Conservation (phyloP, 2,329 filamentous ascomycete genomes). For the Nemania bipapillata region DNA sequence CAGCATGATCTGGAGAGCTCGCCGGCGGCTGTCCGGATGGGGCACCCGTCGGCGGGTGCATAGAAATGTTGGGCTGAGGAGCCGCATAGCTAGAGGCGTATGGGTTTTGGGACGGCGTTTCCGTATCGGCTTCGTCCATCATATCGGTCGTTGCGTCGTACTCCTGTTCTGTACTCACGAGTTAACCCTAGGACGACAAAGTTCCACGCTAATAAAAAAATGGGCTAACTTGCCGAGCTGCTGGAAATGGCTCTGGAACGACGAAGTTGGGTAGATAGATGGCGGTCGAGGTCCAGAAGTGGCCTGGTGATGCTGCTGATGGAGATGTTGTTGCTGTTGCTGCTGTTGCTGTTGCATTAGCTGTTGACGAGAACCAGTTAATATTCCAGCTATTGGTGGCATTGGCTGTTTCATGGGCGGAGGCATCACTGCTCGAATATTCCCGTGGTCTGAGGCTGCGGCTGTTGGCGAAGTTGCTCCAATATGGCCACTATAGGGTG, state of each 20-base stretch:
- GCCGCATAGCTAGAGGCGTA: constrained; percentile 69
- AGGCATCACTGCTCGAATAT: constrained; percentile 56
- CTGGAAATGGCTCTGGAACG: constrained; percentile 92
- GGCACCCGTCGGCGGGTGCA: constrained; percentile 54
- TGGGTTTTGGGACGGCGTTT: constrained; percentile 74
- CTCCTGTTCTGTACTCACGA: constrained; percentile 85
- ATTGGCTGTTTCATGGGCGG: constrained; percentile 56
- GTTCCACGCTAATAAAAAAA: constrained; percentile 65
- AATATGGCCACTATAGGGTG: constrained; percentile 53
- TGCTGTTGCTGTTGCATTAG: constrained; percentile 52
- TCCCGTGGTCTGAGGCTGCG: constrained; percentile 60
- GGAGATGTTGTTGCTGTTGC: constrained; percentile 28
- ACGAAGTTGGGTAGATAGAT: constrained; percentile 79
- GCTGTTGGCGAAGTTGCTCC: constrained; percentile 59
- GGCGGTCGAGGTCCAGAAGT: constrained; percentile 55
- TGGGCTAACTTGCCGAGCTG: constrained; percentile 86
- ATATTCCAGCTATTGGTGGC: constrained; percentile 52
- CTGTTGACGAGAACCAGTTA: constrained; percentile 51
- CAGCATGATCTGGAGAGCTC: constrained; percentile 49
- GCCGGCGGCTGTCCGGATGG: constrained; percentile 55
- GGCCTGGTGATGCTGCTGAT: constrained; percentile 46
- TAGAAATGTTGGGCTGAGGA: constrained; percentile 55
- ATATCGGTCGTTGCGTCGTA: constrained; percentile 91
- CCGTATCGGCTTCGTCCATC: constrained; percentile 82
- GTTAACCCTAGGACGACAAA: constrained; percentile 76